Evolutionary conservation across 2,329 filamentous ascomycete species (phyloP).

Genomic region (Diaporthe ampelina): DNA sequence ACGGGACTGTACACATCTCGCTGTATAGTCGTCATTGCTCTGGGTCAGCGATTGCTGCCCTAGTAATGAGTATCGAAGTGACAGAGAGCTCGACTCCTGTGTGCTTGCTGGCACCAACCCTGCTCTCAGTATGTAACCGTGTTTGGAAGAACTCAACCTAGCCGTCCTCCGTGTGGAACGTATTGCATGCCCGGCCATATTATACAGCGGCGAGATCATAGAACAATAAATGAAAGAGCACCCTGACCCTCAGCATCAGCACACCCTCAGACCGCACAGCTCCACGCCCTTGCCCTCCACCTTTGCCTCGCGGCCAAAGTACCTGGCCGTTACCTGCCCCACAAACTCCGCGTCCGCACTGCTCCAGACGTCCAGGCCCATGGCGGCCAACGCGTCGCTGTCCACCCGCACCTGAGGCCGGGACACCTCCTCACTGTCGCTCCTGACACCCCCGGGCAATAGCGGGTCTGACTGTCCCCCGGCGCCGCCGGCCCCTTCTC

Average conservation of each 20-base stretch:
- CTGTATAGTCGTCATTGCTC: not conserved
- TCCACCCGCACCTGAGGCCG: slow-evolving; percentile 67
- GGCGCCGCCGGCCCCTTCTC: slow-evolving; percentile 44
- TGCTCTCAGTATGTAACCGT: not conserved
- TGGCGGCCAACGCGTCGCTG: slow-evolving; percentile 74
- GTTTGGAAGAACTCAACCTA: not conserved
- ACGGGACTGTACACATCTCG: not conserved
- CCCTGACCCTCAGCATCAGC: slow-evolving; percentile 56
- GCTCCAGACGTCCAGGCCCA: slow-evolving; percentile 87
- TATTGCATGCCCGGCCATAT: not conserved
- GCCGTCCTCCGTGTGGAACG: not conserved
- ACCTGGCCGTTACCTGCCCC: slow-evolving; percentile 70
- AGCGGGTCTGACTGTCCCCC: slow-evolving; percentile 45
- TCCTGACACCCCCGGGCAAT: slow-evolving; percentile 35
- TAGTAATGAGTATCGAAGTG: not conserved
- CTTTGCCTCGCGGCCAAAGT: slow-evolving; percentile 74
- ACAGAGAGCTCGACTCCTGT: not conserved
- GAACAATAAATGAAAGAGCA: slow-evolving; percentile 5
- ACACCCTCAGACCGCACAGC: slow-evolving; percentile 81
- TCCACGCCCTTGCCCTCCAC: slow-evolving; percentile 79
- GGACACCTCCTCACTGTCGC: slow-evolving; percentile 51
- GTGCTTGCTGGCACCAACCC: not conserved
- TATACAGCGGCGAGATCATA: slow-evolving; percentile 17
- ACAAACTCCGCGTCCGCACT: slow-evolving; percentile 78
- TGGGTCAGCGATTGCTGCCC: not conserved